Evolutionary conservation across 768 basidiomycete genomes (phyloP).

Genomic region (Candolleomyces aberdarensis): DNA sequence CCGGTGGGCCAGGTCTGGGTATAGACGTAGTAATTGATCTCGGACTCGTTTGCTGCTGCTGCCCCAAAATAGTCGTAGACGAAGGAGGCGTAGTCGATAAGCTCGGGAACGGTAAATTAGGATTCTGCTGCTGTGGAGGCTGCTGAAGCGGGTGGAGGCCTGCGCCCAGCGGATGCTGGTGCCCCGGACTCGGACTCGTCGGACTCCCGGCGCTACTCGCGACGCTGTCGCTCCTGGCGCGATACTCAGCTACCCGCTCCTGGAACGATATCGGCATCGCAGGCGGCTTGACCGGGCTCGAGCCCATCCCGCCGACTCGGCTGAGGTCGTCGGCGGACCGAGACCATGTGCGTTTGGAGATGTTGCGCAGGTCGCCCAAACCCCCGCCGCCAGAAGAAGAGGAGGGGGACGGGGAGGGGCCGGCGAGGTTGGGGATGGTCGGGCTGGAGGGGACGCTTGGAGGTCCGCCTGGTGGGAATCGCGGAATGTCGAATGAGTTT

Average conservation of each 20-base stretch:
- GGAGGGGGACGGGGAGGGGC: constrained; percentile 1
- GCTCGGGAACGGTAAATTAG: too few relatives aligned
- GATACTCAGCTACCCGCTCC: constrained; percentile 63
- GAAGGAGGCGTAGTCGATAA: constrained; percentile 23
- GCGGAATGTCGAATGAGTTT: constrained; percentile 42
- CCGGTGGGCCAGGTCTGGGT: constrained; percentile 2
- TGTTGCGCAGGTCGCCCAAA: constrained; percentile 64
- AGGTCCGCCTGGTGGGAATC: constrained; percentile 20
- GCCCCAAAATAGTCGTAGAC: constrained; percentile 10
- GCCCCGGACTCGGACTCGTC: constrained; percentile 14
- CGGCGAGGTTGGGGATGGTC: constrained; percentile 16
- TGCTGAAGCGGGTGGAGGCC: too few relatives aligned
- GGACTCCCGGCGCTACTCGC: constrained; percentile 43
- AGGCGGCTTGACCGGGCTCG: constrained; percentile 22
- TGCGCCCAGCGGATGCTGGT: too few relatives aligned
- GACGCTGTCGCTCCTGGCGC: constrained; percentile 55
- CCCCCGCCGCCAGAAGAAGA: constrained; percentile 17
- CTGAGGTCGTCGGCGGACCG: constrained; percentile 77
- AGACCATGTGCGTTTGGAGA: constrained; percentile 76
- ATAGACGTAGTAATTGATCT: background rate
- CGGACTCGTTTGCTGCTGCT: too few relatives aligned
- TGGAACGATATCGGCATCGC: constrained; percentile 52
- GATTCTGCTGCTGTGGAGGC: too few relatives aligned
- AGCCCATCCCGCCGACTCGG: constrained; percentile 34
- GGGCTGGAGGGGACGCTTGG: constrained; percentile 41